Conservation (phyloP, 1,284 basidiomycete genomes). For the Quambalaria eucalypti region DNA sequence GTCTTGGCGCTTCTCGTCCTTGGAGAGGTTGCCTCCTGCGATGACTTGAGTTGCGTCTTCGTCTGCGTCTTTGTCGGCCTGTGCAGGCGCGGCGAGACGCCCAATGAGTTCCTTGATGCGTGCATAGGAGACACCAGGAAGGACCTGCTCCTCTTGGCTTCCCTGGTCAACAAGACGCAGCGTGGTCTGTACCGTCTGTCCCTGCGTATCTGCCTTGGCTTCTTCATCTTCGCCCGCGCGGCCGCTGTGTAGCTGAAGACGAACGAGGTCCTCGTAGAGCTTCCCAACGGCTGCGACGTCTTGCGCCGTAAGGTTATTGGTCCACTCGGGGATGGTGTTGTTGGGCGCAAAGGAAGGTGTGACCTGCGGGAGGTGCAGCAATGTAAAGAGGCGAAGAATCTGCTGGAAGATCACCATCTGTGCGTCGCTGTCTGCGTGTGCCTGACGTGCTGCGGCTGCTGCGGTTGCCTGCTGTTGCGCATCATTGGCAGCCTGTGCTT, state of each 20-base stretch:
- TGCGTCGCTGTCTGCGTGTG: background rate
- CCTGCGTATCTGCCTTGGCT: background rate
- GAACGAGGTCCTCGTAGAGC: background rate
- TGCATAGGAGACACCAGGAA: background rate
- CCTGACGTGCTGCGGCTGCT: no score
- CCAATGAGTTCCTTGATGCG: background rate
- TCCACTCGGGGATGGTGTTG: background rate
- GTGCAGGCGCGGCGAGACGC: background rate
- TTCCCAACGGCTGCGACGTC: background rate
- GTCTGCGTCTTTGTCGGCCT: background rate
- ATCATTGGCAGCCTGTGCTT: background rate
- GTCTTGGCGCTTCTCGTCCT: background rate
- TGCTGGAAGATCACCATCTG: background rate
- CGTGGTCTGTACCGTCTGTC: background rate
- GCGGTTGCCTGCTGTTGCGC: background rate
- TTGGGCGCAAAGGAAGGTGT: background rate
- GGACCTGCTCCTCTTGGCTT: background rate
- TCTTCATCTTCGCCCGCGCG: background rate
- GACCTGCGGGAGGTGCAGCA: background rate
- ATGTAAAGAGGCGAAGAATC: background rate
- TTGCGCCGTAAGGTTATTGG: background rate
- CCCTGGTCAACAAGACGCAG: background rate
- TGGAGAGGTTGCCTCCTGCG: no score
- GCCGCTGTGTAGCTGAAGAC: background rate
- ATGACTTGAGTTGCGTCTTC: background rate